phyloP scores from a whole-genome alignment of 106 monocot genomes.

The Cymbidium sinense region DNA sequence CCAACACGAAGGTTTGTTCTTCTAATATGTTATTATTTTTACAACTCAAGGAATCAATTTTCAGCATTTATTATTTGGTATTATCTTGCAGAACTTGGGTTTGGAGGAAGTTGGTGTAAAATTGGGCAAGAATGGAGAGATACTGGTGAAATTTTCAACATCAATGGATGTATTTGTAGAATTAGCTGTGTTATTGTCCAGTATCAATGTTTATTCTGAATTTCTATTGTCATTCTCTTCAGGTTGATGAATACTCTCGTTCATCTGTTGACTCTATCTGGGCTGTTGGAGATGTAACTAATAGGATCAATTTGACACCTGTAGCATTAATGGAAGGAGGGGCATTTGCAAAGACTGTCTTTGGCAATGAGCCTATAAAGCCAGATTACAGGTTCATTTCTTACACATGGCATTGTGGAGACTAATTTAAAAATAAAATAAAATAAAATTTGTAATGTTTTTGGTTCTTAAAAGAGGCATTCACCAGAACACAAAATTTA shows the following conservation, averaged over 20 bases:
- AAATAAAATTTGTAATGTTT: background rate
- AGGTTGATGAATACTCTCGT: constrained; percentile 92
- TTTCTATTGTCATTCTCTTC: constrained; percentile 4
- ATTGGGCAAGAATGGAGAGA: constrained; percentile 74
- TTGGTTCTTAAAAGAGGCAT: background rate
- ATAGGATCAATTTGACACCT: constrained; percentile 93
- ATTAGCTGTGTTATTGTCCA: background rate
- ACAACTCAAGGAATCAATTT: background rate
- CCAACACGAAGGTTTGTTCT: constrained; percentile 77
- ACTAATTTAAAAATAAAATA: background rate
- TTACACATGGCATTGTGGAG: background rate
- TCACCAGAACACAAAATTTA: background rate
- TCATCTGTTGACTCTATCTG: constrained; percentile 91
- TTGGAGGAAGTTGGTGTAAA: constrained; percentile 87
- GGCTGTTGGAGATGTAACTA: constrained; percentile 97
- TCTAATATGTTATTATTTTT: background rate
- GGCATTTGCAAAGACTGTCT: constrained; percentile 90
- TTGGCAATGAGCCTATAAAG: constrained; percentile 72
- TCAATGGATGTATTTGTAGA: background rate
- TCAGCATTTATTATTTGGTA: background rate
- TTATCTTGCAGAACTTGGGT: constrained; percentile 66
- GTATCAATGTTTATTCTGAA: constrained; percentile 6
- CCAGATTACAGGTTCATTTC: constrained; percentile 66
- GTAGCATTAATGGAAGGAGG: constrained; percentile 98
- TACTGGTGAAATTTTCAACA: constrained; percentile 45